phyloP scores from a whole-genome alignment of 2,329 filamentous ascomycete genomes.

The Colletotrichum magnum region DNA sequence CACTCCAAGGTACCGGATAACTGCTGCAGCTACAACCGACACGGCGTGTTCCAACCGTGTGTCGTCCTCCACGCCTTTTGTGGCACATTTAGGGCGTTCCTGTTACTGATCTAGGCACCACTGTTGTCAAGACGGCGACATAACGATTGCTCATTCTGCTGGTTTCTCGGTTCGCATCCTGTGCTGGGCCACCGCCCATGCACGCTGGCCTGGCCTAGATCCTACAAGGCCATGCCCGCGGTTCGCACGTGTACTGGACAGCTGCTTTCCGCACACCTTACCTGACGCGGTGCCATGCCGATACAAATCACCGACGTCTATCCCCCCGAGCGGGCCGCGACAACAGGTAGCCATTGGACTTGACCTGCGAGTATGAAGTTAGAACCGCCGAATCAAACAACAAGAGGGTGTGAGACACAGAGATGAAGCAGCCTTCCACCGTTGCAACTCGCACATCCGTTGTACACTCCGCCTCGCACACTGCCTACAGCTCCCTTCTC shows the following conservation, averaged over 20 bases:
- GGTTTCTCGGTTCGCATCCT: background rate
- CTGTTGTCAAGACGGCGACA: constrained; percentile 9
- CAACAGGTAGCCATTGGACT: constrained; percentile 9
- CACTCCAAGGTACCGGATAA: constrained; percentile 17
- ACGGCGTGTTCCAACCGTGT: constrained; percentile 18
- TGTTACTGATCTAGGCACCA: constrained; percentile 13
- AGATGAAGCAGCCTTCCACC: constrained; percentile 28
- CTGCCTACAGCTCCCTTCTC: background rate
- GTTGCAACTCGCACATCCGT: background rate
- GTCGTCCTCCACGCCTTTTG: constrained; percentile 15
- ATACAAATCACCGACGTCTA: constrained; percentile 28
- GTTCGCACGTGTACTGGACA: background rate
- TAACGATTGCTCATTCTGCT: background rate
- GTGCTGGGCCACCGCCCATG: no score
- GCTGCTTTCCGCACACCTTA: constrained; percentile 11
- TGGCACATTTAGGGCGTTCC: constrained; percentile 1
- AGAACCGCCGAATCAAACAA: constrained; percentile 4
- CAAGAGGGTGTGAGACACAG: constrained; percentile 19
- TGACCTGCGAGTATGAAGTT: constrained; percentile 6
- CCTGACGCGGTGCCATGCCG: constrained; percentile 28
- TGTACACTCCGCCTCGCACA: background rate
- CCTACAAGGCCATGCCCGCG: no score
- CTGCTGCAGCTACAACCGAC: constrained; percentile 25
- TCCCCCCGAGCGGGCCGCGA: constrained; percentile 11
- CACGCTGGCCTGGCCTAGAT: no score